Base-by-base conservation (phyloP, 768 basidiomycete species). In the Suillus luteus region DNA sequence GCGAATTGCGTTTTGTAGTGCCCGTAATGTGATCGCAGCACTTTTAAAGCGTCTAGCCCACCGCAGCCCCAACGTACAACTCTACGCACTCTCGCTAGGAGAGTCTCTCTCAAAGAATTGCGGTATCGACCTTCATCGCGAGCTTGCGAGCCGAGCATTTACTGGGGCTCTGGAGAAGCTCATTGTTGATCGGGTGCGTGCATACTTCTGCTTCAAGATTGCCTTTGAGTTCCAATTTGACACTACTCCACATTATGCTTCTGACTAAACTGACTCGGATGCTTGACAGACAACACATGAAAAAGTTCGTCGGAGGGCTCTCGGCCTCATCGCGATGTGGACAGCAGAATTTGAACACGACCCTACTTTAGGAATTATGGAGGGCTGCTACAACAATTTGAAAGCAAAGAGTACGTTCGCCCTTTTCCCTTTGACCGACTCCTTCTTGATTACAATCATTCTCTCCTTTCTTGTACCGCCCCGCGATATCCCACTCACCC, bases 51-150 rank as follows among this genome's bases (percentile, higher is more conserved):
- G 97, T 5, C 83, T 99, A 2, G 84, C 91, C 11, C 97, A 99
- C 77, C 87, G 97, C 22, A 97, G 92, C 74, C 91, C 97, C 2
- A 99, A 96, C 69, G 97, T 99, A 2, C 97, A 99, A 77, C 85
- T 98, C 1, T 98, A 96, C 71, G 86, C 96, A 6, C 85, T 99
- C 5, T 86, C 93, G 1, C 83, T 99, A 19, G 84, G 90, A 2
- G 96, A 98, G 72, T 86, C 95, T 0, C 82, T 99, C 12, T 88
- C 90, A 43, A 96, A 96, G 85, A 99, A 99, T 77, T 93, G 93
- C 68, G 86, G 87, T 2, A 82, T 90, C 66, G 82, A 86, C 31
- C 78, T 98, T 12, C 87, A 95, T 73, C 83, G 90, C 54, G 96
- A 99, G 76, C 82, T 99, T 59, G 89, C 94, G 0, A 92, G 91